A percentile compares a stretch with the other conserved stretches of the same genome.
These are phyloP conservation scores for Boletus rex-veris DNA, from an alignment of 768 basidiomycete genomes.

Conservation along the genomic window DNA sequence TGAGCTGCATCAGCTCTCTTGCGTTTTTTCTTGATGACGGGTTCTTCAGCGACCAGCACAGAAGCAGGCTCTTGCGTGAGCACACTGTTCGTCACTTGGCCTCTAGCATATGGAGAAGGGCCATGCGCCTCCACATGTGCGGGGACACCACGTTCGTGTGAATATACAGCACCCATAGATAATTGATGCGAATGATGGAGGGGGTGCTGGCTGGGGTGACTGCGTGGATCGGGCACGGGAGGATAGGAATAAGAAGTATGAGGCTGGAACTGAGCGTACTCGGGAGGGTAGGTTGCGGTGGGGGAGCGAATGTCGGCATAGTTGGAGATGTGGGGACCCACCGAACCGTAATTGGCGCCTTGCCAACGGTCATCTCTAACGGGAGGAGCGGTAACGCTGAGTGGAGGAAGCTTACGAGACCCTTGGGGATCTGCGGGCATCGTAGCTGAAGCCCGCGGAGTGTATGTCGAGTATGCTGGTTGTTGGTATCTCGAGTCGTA, in stretches of 20 bases:
- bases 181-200: slow-evolving; percentile 30
- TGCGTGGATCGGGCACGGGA: slow-evolving; percentile 37
- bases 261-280: slow-evolving; percentile 47
- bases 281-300: slow-evolving; percentile 55
- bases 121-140: slow-evolving; percentile 38
- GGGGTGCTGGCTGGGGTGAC: slow-evolving; percentile 23
- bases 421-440: slow-evolving; percentile 47
- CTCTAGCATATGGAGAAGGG: slow-evolving; percentile 53
- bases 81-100: slow-evolving; percentile 27
- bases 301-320: slow-evolving; percentile 56
- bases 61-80: slow-evolving; percentile 34
- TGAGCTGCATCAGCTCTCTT: slow-evolving; percentile 81
- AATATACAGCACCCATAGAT: slow-evolving; percentile 25
- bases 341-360: slow-evolving; percentile 36
- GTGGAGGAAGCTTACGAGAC: slow-evolving; percentile 58
- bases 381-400: slow-evolving; percentile 40
- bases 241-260: slow-evolving; percentile 34
- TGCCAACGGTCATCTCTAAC: slow-evolving; percentile 51
- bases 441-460: slow-evolving; percentile 47
- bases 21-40: slow-evolving; percentile 83
- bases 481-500: slow-evolving; percentile 49
- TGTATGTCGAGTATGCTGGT: slow-evolving; percentile 42
- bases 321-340: slow-evolving; percentile 35
- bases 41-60: slow-evolving; percentile 49
- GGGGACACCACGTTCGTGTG: slow-evolving; percentile 35